Evolutionary conservation across 2,329 filamentous ascomycete genomes (phyloP).

Genomic region (Apiospora saccharicola): DNA sequence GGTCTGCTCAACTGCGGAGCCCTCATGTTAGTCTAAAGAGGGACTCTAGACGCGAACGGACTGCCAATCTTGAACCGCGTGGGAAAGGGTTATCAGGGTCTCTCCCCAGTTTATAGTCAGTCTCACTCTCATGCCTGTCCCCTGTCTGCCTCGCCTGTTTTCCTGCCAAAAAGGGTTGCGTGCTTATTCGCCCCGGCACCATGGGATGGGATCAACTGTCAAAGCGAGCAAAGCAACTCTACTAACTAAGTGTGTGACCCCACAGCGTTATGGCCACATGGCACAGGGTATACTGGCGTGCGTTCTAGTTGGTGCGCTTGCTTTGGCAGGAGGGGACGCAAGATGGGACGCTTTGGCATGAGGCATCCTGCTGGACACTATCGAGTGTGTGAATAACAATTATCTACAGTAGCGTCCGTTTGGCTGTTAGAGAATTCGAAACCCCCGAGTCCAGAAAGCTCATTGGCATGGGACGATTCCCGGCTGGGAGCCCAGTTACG

Average conservation of each 20-base stretch:
- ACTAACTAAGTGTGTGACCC: not conserved
- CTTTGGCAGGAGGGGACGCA: too few species aligned
- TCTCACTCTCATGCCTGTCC: too few species aligned
- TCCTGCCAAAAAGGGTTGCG: not conserved
- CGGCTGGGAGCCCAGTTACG: not conserved
- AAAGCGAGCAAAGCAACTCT: not conserved
- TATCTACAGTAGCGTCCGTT: conserved; percentile 3
- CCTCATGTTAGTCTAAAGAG: conserved; percentile 8
- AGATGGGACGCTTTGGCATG: too few species aligned
- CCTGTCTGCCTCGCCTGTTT: too few species aligned
- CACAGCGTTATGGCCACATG: not conserved
- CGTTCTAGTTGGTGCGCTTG: not conserved
- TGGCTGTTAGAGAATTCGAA: not conserved
- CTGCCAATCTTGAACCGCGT: not conserved
- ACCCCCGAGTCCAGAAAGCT: not conserved
- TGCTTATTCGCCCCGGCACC: not conserved
- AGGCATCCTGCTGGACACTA: not conserved
- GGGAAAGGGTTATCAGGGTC: not conserved
- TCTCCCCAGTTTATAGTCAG: too few species aligned
- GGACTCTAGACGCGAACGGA: conserved; percentile 17
- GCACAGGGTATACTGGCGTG: not conserved
- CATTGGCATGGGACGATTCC: not conserved
- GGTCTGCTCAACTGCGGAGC: conserved; percentile 5
- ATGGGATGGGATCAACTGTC: not conserved
- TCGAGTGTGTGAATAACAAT: not conserved